Evolutionary conservation across 2,329 filamentous ascomycete genomes (phyloP).

Genomic region (Claviceps sp.): DNA sequence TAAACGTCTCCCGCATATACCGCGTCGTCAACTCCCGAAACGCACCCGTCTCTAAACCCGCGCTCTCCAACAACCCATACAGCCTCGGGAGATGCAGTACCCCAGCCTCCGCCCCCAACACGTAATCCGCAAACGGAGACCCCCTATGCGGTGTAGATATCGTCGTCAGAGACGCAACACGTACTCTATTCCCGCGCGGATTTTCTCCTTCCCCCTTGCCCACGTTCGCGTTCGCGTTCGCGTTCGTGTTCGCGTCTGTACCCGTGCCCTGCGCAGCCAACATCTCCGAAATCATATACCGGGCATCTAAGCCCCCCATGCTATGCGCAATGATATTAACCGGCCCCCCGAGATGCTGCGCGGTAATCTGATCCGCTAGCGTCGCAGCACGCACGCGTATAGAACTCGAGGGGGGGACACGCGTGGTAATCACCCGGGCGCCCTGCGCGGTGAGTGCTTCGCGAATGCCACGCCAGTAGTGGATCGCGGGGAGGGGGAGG

Average conservation of each 20-base stretch:
- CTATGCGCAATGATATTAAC: slow-evolving; percentile 68
- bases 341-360: slow-evolving; percentile 10
- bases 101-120: slow-evolving; percentile 27
- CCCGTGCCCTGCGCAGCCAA: background rate
- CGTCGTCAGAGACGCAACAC: slow-evolving; percentile 39
- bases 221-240: no score
- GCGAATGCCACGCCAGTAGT: slow-evolving; percentile 53
- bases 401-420: slow-evolving; percentile 46
- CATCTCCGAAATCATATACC: slow-evolving; percentile 47
- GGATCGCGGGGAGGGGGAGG: slow-evolving; percentile 38
- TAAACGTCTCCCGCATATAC: slow-evolving; percentile 48
- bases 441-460: slow-evolving; percentile 41
- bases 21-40: slow-evolving; percentile 46
- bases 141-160: slow-evolving; percentile 43
- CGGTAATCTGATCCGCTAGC: slow-evolving; percentile 37
- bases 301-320: slow-evolving; percentile 52
- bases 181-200: background rate
- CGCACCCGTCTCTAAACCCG: slow-evolving; percentile 44
- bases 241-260: background rate
- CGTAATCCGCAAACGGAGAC: slow-evolving; percentile 40
- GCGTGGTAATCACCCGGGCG: slow-evolving; percentile 43
- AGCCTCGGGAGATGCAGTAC: slow-evolving; percentile 37
- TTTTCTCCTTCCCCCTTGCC: no score
- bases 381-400: slow-evolving; percentile 47
- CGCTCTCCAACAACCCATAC: slow-evolving; percentile 35